Base-by-base conservation (phyloP, 2,329 filamentous ascomycete species). In the Zasmidium citrigriseum region DNA sequence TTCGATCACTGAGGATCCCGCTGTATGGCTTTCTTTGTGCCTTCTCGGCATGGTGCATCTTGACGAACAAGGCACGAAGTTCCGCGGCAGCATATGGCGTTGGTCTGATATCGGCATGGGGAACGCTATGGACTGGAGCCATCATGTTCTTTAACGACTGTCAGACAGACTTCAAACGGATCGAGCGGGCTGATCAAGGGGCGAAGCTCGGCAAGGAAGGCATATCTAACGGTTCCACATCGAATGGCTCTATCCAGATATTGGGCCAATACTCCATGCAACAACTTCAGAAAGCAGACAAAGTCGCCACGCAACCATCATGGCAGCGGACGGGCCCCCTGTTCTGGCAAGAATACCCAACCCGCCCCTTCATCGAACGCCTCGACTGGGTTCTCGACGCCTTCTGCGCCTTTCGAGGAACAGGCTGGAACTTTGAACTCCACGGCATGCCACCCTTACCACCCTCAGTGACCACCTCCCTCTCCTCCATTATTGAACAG, bases 351-450 rank as follows among this genome's bases (percentile, higher is more conserved):
- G 64, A 77, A 2, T 85, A 82, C 63, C 82, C 84, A 0, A 41
- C 65, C 3, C 60, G 64, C 2, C 71, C 77, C 2, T 77, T 85
- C 41, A 66, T 72, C 21, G 80, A 85, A 61, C 81, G 84, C 16
- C 64, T 86, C 18, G 80, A 85, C 57, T 88, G 85, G 84, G 76
- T 81, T 2, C 63, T 79, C 11, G 84, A 86, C 57, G 70, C 86
- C 38, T 78, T 85, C 60, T 79, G 77, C 68, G 85, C 80, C 66
- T 83, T 87, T 65, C 78, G 85, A 48, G 85, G 85, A 10, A 77
- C 82, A 29, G 82, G 83, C 60, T 87, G 85, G 85, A 83, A 80
- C 65, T 86, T 83, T 78, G 77, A 84, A 4, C 78, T 79, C 22
- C 74, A 78, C 14, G 77, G 77, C 7, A 71, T 85, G 0, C 75